Base-by-base conservation (phyloP, 768 basidiomycete species). In the Tylopilus subfusipes region DNA sequence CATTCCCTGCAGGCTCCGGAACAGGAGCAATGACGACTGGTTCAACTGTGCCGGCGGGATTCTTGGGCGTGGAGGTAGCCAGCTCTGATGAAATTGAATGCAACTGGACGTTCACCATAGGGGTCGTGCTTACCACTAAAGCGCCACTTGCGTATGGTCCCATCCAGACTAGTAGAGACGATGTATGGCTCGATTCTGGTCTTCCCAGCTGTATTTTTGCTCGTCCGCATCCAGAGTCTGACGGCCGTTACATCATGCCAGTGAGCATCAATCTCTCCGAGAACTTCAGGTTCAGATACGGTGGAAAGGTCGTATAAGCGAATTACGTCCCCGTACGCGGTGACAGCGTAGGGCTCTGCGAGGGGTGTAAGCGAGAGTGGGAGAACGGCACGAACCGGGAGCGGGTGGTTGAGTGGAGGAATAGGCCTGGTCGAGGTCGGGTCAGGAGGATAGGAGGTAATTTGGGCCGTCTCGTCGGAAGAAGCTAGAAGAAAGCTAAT, bases 171-270 rank as follows among this genome's bases (percentile, higher is more conserved):
- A 0, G 85, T 79, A 54, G 86, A 93, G 34, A 98, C 70, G 39
- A 98, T 77, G 87, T 90, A 94, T 19, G 86, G 83, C 61, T 92
- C 90, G 13, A 82, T 66, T 58, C 74, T 75, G n/a, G 74, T 77
- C 50, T 64, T 70, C 9, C 76, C 76, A 56, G 78, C 79, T 24
- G 72, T 72, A 10, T 75, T 76, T 27, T 70, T 66, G 8, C 72
- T 73, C 50, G 68, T 74, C 27, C 84, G 78, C 60, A 80, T 72
- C 93, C 93, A 97, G 12, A 86, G 72, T 27, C 79, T 78, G 48
- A 98, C 71, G 5, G 80, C 83, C 5, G 82, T 88, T 16, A 98
- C 85, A 61, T 97, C 92, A 60, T 92, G 92, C 83, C 87, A 92
- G 65, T 98, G 96, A 7, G 83, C 94, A 60, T 97, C 90, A 12